Evolutionary conservation across 2,329 filamentous ascomycete species (phyloP).

Genomic region (Fusarium pininemorale): DNA sequence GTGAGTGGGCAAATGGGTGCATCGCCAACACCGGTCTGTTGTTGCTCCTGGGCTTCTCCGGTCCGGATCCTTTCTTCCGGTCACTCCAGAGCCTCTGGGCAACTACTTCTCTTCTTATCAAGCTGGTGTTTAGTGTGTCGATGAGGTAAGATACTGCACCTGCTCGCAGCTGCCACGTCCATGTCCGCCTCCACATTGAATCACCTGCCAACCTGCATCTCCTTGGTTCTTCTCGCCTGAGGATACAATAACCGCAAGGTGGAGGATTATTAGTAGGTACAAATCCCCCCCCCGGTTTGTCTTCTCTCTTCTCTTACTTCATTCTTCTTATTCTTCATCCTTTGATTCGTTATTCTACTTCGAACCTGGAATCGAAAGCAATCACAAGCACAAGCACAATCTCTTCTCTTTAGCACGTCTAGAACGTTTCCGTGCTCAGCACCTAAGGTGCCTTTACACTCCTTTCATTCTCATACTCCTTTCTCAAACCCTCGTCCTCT

Average conservation of each 20-base stretch:
- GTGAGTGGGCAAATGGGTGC: conserved; percentile 7
- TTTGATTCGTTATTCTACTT: conserved; percentile 30
- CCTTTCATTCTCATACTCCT: conserved; percentile 26
- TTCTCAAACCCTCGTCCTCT: conserved; percentile 13
- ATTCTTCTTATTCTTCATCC: conserved; percentile 30
- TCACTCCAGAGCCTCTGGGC: not conserved
- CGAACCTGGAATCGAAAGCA: conserved; percentile 26
- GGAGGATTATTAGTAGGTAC: not conserved
- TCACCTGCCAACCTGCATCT: conserved; percentile 23
- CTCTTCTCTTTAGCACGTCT: conserved; percentile 11
- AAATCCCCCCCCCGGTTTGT: not conserved
- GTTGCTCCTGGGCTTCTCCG: not conserved
- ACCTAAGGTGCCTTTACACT: conserved; percentile 22
- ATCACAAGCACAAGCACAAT: conserved; percentile 5
- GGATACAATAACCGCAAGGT: conserved; percentile 20
- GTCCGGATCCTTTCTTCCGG: conserved; percentile 20
- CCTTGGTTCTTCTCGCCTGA: conserved; percentile 31
- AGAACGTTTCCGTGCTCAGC: conserved; percentile 17
- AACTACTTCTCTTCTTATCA: not conserved
- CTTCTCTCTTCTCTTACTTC: not conserved
- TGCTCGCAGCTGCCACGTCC: conserved; percentile 38
- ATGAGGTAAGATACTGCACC: conserved; percentile 11
- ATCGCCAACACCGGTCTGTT: not conserved
- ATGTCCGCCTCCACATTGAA: conserved; percentile 26
- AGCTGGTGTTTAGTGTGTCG: not conserved